phyloP scores from a whole-genome alignment of 2,329 filamentous ascomycete species.

The Penicillium thymicola region DNA sequence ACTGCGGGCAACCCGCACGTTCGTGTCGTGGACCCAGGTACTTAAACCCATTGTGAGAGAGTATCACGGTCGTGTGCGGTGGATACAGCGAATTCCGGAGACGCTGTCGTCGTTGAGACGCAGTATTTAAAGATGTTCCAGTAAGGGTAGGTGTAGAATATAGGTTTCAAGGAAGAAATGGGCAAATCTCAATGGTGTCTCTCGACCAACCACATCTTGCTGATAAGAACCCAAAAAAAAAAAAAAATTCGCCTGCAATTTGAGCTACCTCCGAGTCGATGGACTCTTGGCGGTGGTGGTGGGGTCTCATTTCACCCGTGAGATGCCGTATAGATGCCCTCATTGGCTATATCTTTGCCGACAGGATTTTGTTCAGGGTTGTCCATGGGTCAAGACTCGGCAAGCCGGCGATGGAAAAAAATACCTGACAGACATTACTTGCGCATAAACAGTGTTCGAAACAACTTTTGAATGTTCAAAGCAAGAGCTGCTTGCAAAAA shows the following conservation, averaged over 20 bases:
- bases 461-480: background rate
- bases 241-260: constrained; percentile 8
- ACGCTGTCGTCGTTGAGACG: constrained; percentile 9
- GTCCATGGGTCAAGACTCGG: constrained; percentile 11
- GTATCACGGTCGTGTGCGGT: background rate
- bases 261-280: constrained; percentile 9
- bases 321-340: background rate
- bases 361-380: background rate
- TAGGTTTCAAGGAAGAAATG: constrained; percentile 7
- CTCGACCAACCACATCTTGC: constrained; percentile 13
- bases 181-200: background rate
- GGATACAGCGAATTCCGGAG: background rate
- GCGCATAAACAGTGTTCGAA: background rate
- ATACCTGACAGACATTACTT: background rate
- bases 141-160: background rate
- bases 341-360: constrained; percentile 15
- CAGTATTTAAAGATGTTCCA: constrained; percentile 12
- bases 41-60: constrained; percentile 14
- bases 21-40: constrained; percentile 26
- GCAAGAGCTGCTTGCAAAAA: background rate
- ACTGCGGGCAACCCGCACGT: constrained; percentile 57
- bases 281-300: constrained; percentile 14
- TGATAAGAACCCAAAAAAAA: constrained; percentile 18
- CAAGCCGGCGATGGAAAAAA: constrained; percentile 7
- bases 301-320: background rate